Conservation (phyloP, 2,329 filamentous ascomycete genomes). For the Akanthomyces uredinophilus region DNA sequence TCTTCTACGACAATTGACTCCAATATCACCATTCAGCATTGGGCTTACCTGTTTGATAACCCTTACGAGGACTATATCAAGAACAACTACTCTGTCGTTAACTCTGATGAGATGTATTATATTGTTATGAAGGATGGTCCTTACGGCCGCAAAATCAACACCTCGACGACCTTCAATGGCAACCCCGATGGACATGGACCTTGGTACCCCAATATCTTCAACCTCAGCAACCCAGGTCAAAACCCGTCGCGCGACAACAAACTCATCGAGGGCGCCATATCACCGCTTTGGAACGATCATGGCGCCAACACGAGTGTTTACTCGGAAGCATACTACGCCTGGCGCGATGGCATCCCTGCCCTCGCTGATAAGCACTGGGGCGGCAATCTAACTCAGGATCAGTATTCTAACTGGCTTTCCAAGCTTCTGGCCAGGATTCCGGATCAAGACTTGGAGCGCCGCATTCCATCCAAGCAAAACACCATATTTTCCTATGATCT, state of each 20-base stretch:
- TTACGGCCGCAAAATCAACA: slow-evolving; percentile 44
- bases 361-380: slow-evolving; percentile 26
- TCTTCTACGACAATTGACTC: slow-evolving; percentile 12
- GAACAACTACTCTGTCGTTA: slow-evolving; percentile 22
- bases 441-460: slow-evolving; percentile 21
- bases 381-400: slow-evolving; percentile 16
- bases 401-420: slow-evolving; percentile 15
- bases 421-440: slow-evolving; percentile 18
- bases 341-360: slow-evolving; percentile 21
- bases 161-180: slow-evolving; percentile 32
- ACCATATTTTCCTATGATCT: slow-evolving; percentile 23
- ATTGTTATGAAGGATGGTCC: slow-evolving; percentile 30
- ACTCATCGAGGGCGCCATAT: slow-evolving; percentile 19
- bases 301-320: slow-evolving; percentile 22
- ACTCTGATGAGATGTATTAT: slow-evolving; percentile 23
- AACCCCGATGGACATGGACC: slow-evolving; percentile 15
- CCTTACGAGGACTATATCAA: slow-evolving; percentile 19
- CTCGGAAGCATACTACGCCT: slow-evolving; percentile 23
- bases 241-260: slow-evolving; percentile 18
- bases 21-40: slow-evolving; percentile 33
- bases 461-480: slow-evolving; percentile 15
- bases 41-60: slow-evolving; percentile 21
- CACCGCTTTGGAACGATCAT: slow-evolving; percentile 24
- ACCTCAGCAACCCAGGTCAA: slow-evolving; percentile 16
- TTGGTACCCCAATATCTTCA: slow-evolving; percentile 23